Percentiles rank a stretch among this genome's conserved stretches.
Conservation (phyloP, 176 grass and related monocot species). For the Oryza rufipogon region DNA sequence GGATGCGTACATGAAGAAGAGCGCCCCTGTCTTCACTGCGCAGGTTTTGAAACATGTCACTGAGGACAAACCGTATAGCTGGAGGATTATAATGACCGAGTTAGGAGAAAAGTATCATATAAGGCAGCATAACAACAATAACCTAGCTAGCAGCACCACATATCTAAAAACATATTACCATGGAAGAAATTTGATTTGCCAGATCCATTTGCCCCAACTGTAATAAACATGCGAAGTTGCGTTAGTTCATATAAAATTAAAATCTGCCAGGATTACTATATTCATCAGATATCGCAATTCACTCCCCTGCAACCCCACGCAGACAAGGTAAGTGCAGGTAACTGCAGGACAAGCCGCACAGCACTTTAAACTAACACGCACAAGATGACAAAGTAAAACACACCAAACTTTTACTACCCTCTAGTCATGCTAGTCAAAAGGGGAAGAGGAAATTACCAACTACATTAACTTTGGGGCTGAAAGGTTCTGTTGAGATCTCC, state of each 20-base stretch:
- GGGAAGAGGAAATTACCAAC: slow-evolving; percentile 66
- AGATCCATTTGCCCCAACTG: slow-evolving; percentile 99
- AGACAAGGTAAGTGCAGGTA: background rate
- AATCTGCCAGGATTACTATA: background rate
- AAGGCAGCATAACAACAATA: slow-evolving; percentile 14
- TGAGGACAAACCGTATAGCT: slow-evolving; percentile 99
- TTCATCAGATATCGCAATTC: slow-evolving; percentile 7
- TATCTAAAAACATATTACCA: slow-evolving; percentile 55
- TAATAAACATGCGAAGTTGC: slow-evolving; percentile 30
- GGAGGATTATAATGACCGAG: slow-evolving; percentile 39
- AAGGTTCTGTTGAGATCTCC: slow-evolving; percentile 87
- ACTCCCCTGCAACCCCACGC: background rate
- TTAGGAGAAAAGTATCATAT: slow-evolving; percentile 6
- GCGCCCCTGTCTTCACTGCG: slow-evolving; percentile 90
- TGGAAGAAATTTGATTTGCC: slow-evolving; percentile 99
- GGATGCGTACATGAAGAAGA: slow-evolving; percentile 86
- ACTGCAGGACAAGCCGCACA: background rate
- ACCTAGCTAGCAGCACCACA: background rate
- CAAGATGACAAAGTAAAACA: background rate
- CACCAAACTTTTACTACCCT: background rate
- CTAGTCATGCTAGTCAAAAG: slow-evolving; percentile 12
- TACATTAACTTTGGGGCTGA: slow-evolving; percentile 97
- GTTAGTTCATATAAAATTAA: slow-evolving; percentile 27
- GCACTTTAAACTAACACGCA: background rate
- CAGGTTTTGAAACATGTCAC: slow-evolving; percentile 93